phyloP scores from a whole-genome alignment of 108 stramenopile genomes.

The Craspedostauros australis region DNA sequence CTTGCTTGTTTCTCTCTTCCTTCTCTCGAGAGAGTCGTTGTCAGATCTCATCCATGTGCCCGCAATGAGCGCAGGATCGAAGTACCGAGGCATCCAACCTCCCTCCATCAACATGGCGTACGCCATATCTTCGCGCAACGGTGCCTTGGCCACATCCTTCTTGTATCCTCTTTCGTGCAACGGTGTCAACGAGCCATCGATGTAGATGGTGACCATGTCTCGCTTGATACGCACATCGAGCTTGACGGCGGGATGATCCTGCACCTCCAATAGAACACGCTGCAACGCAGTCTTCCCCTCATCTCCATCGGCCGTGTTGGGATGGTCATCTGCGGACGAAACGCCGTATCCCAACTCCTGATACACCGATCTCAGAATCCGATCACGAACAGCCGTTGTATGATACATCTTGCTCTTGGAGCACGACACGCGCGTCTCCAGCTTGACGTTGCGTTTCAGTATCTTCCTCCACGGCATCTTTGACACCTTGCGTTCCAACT shows the following conservation, averaged over 20 bases:
- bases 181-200: constrained; percentile 49
- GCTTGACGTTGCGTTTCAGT: background rate
- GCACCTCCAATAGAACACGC: background rate
- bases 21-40: background rate
- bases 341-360: constrained; percentile 27
- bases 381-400: constrained; percentile 51
- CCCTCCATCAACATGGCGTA: constrained; percentile 50
- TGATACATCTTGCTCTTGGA: constrained; percentile 67
- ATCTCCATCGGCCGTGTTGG: background rate
- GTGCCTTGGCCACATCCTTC: constrained; percentile 56
- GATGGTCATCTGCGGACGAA: background rate
- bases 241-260: constrained; percentile 14
- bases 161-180: constrained; percentile 73
- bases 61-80: constrained; percentile 17
- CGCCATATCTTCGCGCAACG: constrained; percentile 75
- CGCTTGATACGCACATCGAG: constrained; percentile 39
- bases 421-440: constrained; percentile 48
- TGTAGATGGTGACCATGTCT: constrained; percentile 55
- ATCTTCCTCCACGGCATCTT: constrained; percentile 44
- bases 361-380: constrained; percentile 39
- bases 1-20: background rate
- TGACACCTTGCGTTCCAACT: constrained; percentile 57
- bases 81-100: constrained; percentile 35
- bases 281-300: background rate
- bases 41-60: background rate